Conservation (phyloP, 1,284 basidiomycete species). For the Cryptococcus sp. region DNA sequence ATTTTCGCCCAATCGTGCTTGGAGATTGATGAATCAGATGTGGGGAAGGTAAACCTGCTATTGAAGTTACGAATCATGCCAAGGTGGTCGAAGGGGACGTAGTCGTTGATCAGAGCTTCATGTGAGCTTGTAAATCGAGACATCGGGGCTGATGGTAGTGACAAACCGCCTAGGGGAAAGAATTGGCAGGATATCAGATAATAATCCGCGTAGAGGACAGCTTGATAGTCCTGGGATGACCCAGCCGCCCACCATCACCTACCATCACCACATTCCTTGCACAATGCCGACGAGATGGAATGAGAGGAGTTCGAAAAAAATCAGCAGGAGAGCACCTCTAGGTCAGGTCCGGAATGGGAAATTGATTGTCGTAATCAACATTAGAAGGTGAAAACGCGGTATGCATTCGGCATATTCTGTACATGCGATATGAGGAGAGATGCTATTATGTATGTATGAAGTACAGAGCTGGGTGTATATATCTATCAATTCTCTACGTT, state of each 20-base stretch:
- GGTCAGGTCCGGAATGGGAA: no score
- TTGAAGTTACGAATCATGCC: constrained; percentile 32
- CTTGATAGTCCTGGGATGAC: no score
- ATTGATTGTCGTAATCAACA: no score
- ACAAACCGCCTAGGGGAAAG: constrained; percentile 25
- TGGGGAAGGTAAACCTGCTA: constrained; percentile 24
- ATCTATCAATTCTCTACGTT: neutral
- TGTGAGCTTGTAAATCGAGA: constrained; percentile 17
- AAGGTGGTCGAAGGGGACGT: constrained; percentile 7
- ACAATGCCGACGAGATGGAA: neutral
- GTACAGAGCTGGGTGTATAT: neutral
- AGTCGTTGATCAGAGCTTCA: constrained; percentile 22
- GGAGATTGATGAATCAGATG: constrained; percentile 18
- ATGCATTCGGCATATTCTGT: no score
- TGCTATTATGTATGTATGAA: neutral
- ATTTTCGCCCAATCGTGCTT: neutral
- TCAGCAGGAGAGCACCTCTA: no score
- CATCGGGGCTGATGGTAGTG: constrained; percentile 2
- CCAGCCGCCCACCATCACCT: no score
- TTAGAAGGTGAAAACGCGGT: no score
- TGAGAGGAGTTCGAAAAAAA: no score
- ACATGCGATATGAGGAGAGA: neutral
- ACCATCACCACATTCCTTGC: neutral
- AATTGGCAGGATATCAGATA: constrained; percentile 20
- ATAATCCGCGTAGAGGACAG: no score